Percentiles rank a stretch among this genome's conserved stretches.
Conservation (phyloP, 805 yeast genomes). For the Priceomyces fermenticarens region DNA sequence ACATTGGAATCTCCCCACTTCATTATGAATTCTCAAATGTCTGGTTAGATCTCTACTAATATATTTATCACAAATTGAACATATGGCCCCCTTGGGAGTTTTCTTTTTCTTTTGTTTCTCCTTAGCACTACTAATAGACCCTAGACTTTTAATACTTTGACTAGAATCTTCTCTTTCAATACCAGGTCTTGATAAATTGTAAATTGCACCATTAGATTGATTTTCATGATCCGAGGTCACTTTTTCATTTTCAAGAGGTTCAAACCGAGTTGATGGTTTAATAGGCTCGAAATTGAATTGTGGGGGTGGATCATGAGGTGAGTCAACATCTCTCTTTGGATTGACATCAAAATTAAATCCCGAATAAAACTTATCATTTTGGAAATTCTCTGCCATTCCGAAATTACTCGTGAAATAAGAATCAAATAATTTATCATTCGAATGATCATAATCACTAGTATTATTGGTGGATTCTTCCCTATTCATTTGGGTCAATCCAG, state of each 20-base stretch:
- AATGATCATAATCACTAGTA: too few relatives aligned
- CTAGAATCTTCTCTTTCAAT: conserved; percentile 13
- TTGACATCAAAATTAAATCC: conserved; percentile 20
- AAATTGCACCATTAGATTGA: conserved; percentile 1
- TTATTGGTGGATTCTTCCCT: too few relatives aligned
- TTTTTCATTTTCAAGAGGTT: not conserved
- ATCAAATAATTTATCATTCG: not conserved
- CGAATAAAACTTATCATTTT: conserved; percentile 6
- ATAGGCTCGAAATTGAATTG: conserved; percentile 5
- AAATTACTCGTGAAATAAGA: conserved; percentile 9
- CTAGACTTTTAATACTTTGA: conserved; percentile 13
- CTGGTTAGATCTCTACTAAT: conserved; percentile 40
- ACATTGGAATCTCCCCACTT: conserved; percentile 41
- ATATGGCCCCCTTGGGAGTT: conserved; percentile 33
- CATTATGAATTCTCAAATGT: conserved; percentile 43
- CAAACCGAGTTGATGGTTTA: not conserved
- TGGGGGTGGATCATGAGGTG: conserved; percentile 1
- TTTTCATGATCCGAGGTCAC: not conserved
- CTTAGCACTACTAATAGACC: conserved; percentile 8
- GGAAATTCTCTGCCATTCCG: not conserved
- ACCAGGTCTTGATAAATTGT: conserved; percentile 8
- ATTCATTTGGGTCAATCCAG: too few relatives aligned
- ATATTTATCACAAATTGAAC: conserved; percentile 38
- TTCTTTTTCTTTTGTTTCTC: conserved; percentile 22
- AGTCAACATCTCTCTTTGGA: conserved; percentile 5